Conservation (phyloP, 495 filamentous ascomycete species). For the Aspergillus campestris region DNA sequence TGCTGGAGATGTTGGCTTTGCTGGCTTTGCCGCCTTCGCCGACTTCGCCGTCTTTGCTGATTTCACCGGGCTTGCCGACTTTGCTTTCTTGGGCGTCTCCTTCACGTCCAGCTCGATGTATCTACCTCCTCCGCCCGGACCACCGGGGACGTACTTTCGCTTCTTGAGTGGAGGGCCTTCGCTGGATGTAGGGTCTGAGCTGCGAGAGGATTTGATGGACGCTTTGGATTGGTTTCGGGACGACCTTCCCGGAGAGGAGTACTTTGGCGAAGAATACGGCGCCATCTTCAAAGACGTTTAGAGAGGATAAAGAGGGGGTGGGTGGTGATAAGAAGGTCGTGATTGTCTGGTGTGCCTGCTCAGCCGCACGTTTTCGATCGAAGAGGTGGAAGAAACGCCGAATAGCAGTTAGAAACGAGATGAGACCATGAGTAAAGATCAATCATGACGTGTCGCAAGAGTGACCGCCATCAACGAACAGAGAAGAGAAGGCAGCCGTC, state of each 20-base stretch:
- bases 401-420: neutral
- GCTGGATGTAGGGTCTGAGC: slow-evolving; percentile 20
- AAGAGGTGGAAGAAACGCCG: no score
- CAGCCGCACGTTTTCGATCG: neutral
- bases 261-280: slow-evolving; percentile 19
- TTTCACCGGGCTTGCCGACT: slow-evolving; percentile 5
- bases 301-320: neutral
- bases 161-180: slow-evolving; percentile 46
- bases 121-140: slow-evolving; percentile 70
- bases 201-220: slow-evolving; percentile 26
- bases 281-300: slow-evolving; percentile 17
- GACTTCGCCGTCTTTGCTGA: neutral
- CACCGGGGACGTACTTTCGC: slow-evolving; percentile 64
- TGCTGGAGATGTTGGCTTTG: slow-evolving; percentile 6
- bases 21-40: slow-evolving; percentile 5
- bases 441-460: slow-evolving; percentile 9
- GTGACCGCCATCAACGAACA: neutral
- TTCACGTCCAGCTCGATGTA: slow-evolving; percentile 57
- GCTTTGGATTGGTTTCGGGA: slow-evolving; percentile 26
- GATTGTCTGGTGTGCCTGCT: neutral
- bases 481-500: neutral
- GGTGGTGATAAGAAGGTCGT: neutral
- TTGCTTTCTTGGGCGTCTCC: slow-evolving; percentile 16
- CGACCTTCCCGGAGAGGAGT: slow-evolving; percentile 23
- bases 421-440: slow-evolving; percentile 2